Evolutionary conservation across 495 filamentous ascomycete species (phyloP), one percentile per base, ranked within the genome.

Genomic region (Xylaria telfairii): DNA sequence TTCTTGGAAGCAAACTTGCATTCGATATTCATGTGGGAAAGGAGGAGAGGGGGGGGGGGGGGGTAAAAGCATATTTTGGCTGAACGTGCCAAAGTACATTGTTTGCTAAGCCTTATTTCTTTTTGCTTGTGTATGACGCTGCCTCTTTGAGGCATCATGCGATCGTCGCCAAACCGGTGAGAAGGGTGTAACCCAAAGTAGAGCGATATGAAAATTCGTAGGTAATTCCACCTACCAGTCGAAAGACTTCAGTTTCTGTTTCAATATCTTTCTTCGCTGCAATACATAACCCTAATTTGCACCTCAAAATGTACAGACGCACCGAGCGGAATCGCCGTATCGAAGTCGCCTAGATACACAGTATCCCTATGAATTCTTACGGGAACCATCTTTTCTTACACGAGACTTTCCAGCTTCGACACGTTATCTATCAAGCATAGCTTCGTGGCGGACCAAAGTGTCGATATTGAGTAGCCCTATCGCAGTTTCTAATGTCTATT

Each of bases 211-310:
- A 82, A 79, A 49, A 81, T 32, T 65, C 74, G 69, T 72, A 76
- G 79, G 53, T 76, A 81, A 51, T 79, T 82, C 77, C 76, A 82
- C 72, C 81, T 78, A 42, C 80, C 78, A 70, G 79, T 79, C 28
- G 76, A 74, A 71, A 71, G 66, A 41, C 74, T 81, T 71, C 76
- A 74, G 26, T 75, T 56, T 67, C 63, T 56, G 26, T 69, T 42
- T 70, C 81, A 75, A 46, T 79, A 63, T 15, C 74, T 73, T 26
- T 81, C 78, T 51, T 77, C 76, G 68, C 77, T 75, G 67, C 76
- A 81, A 19, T n/a, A 41, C 10, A 34, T 21, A 17, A 17, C 57
- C 21, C 4, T 17, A 7, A 17, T 4, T 37, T 41, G 17, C 26
- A 8, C 3, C 12, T 54, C 30, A 3, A 15, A 54, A 17, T 30